Evolutionary conservation across 1,284 basidiomycete genomes (phyloP), one percentile per base, ranked within the genome.

Genomic region (Puccinia triticina): DNA sequence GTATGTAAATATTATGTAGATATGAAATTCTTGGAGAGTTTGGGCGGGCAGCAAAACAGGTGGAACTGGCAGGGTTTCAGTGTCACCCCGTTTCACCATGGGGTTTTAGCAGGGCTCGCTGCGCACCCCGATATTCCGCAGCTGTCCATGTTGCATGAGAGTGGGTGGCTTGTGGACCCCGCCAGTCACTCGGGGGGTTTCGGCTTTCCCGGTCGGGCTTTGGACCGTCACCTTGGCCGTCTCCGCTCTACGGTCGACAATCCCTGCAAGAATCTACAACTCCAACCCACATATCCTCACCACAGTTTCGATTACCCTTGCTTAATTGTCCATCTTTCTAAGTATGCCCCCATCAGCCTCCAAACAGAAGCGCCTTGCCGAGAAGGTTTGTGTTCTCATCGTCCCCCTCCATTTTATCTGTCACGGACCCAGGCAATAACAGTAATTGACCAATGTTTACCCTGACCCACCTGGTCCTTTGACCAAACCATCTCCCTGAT

Each of bases 301-400:
- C 29, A 64, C 34, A 66, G 18, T 43, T 43, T 66, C 64, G 64
- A 66, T 43, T 37, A 43, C 16, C 64, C 16, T 43, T n/a, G 29
- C 16, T 43, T 18, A 18, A 53, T 26, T n/a, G 18, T 12, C 69
- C 1, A 18, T 73, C n/a, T 32, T 12, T 55, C 34, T 32, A 53
- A n/a, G 11, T 53, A 88, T 88, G 88, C 86, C 88, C 83, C 87
- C 88, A 76, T 88, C 88, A 72, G 87, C 88, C 72, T 87, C 86
- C 82, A 88, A 88, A 85, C 86, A 89, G 93, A 89, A 95, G 87
- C 91, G 94, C 77, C 90, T 95, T 82, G 93, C 93, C 84, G 93
- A 94, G 88, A 95, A 83, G 69, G 76, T 72, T 23, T 29, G 55
- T n/a, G 26, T 43, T 12, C 66, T 34, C 43, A 18, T 40, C 32